Percentiles rank a stretch among this genome's conserved stretches.
phyloP scores from a whole-genome alignment of 2,329 filamentous ascomycete species.

The Colletotrichum limetticola region DNA sequence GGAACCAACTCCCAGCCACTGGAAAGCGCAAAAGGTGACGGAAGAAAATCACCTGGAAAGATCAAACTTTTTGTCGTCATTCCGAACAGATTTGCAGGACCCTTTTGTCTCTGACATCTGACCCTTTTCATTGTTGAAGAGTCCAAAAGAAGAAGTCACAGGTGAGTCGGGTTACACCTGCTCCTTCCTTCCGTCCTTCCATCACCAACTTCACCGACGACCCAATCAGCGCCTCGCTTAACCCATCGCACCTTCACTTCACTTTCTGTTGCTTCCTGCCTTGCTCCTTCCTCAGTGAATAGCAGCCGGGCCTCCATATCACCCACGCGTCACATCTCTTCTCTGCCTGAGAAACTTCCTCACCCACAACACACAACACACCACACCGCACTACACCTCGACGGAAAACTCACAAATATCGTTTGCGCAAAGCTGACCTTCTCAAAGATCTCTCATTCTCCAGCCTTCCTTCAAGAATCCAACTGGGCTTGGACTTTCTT shows the following conservation, averaged over 20 bases:
- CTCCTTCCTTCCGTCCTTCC: constrained; percentile 14
- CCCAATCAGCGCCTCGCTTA: constrained; percentile 13
- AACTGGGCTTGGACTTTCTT: constrained; percentile 15
- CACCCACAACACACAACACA: background rate
- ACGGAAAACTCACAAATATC: constrained; percentile 14
- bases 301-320: background rate
- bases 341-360: background rate
- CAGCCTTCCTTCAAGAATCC: constrained; percentile 6
- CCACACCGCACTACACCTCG: background rate
- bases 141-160: constrained; percentile 1
- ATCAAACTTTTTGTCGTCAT: background rate
- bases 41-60: background rate
- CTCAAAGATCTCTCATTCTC: background rate
- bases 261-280: background rate
- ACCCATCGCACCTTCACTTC: background rate
- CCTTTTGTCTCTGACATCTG: background rate
- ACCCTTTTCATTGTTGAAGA: background rate
- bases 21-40: background rate
- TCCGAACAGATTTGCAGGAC: background rate
- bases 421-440: constrained; percentile 1
- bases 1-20: background rate
- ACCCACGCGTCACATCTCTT: background rate
- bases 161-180: constrained; percentile 4
- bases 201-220: constrained; percentile 15
- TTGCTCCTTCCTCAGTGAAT: background rate